These are phyloP conservation scores for Cenchrus americanus DNA, from an alignment of 176 grass and related monocot species.

Conservation along the genomic window DNA sequence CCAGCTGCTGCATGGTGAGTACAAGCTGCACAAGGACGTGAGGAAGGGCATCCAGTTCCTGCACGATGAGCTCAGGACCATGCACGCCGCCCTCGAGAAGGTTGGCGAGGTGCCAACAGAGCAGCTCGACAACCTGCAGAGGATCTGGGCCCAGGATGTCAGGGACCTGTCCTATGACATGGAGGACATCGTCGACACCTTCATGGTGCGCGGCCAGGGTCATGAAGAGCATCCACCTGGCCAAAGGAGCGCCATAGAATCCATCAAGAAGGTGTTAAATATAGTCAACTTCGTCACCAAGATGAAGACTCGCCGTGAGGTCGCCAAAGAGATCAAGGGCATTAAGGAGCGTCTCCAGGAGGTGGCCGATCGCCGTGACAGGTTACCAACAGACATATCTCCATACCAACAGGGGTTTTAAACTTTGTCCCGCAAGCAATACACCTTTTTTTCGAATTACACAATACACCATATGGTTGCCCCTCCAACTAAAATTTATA, in stretches of 20 bases:
- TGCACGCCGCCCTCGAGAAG: not conserved
- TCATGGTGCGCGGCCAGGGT: not conserved
- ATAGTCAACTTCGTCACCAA: not conserved
- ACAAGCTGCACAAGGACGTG: not conserved
- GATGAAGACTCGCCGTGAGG: not conserved
- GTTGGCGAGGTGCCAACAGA: not conserved
- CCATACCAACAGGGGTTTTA: too few species aligned
- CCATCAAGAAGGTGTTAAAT: not conserved
- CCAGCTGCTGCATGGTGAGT: not conserved
- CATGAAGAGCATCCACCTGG: not conserved
- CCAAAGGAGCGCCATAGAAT: not conserved
- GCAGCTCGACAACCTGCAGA: not conserved
- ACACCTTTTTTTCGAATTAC: too few species aligned
- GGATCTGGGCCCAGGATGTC: not conserved
- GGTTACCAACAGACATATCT: too few species aligned
- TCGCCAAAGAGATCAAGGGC: not conserved
- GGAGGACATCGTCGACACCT: slow-evolving; percentile 11
- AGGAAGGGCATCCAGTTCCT: slow-evolving; percentile 2
- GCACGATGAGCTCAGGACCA: not conserved
- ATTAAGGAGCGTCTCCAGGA: not conserved
- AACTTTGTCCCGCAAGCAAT: too few species aligned
- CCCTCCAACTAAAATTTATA: too few species aligned
- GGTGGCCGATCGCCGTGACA: not conserved
- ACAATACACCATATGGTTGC: too few species aligned
- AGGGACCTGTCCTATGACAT: slow-evolving; percentile 17